Evolutionary conservation across 257 asterid genomes (phyloP), one percentile per base, ranked within the genome.

Genomic region (Solanum infundibuliforme): DNA sequence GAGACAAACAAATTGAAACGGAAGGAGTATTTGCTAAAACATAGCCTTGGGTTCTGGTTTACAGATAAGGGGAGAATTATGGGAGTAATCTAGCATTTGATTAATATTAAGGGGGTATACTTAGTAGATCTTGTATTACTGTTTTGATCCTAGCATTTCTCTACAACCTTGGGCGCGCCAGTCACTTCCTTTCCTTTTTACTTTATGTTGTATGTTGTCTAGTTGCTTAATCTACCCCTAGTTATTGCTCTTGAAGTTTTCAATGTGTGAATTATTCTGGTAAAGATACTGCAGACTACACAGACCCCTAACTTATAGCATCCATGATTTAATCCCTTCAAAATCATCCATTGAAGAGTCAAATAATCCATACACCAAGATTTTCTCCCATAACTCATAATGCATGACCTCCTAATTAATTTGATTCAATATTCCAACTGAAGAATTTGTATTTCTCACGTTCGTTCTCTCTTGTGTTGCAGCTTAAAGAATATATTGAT

Each of bases 401-500:
- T 60, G 74, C 34, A 7, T 32, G 75, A 5, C 46, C 83, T 4
- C 55, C 83, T 36, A 36, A 12, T 36, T 36, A 21, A 32, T 72
- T 36, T 84, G 62, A 13, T 84, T 62, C 36, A 25, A 38, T 6
- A 14, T 36, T 38, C 39, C 52, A 60, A 46, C 11, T 27, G 8
- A 39, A 8, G 27, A 16, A 32, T 18, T 27, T 74, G 71, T 86
- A 84, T 46, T 23, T 85, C 83, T 79, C 77, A 39, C 71, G 25
- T 86, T 29, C 32, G 8, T 72, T 85, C 86, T 86, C 65, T 76
- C 8, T 89, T 85, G 71, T 21, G 13, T 31, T 91, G 92, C 98
- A 97, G 99, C 99, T 97, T 87, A 97, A 96, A 91, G 99, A 97
- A 89, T 97, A 97, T 75, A 97, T 97, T 38, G 99, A 97, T 35